Conservation (phyloP, 148 eudicot genomes). For the Talinum fruticosum region DNA sequence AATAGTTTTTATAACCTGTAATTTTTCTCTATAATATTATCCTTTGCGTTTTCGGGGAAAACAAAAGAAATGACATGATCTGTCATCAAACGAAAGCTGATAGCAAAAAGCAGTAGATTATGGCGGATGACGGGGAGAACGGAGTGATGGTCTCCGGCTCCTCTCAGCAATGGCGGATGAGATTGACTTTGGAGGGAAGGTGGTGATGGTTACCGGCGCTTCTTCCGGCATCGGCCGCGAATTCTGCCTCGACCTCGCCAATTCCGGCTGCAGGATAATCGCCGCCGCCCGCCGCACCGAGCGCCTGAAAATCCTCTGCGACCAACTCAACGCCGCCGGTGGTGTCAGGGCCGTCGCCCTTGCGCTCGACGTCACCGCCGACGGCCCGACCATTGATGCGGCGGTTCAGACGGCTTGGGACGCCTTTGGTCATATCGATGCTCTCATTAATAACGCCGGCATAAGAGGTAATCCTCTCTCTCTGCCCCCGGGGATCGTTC, state of each 20-base stretch:
- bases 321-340: constrained; percentile 35
- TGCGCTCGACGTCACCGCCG: constrained; percentile 51
- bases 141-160: neutral
- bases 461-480: constrained; percentile 34
- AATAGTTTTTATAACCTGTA: too few relatives aligned
- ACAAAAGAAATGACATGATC: too few relatives aligned
- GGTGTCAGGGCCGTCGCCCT: constrained; percentile 45
- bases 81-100: too few relatives aligned
- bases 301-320: constrained; percentile 51
- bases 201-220: constrained; percentile 72
- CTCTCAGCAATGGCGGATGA: constrained; percentile 16
- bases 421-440: constrained; percentile 58
- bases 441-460: constrained; percentile 67
- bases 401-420: constrained; percentile 51
- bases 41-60: too few relatives aligned
- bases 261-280: constrained; percentile 52
- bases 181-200: constrained; percentile 40
- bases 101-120: neutral
- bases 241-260: constrained; percentile 58
- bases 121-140: neutral
- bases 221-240: constrained; percentile 70
- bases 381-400: constrained; percentile 36
- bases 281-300: constrained; percentile 60
- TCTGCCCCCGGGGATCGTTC: too few relatives aligned
- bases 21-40: too few relatives aligned